These are phyloP conservation scores for Saccharomycopsis fermentans DNA, from an alignment of 805 yeast species.

Conservation along the genomic window DNA sequence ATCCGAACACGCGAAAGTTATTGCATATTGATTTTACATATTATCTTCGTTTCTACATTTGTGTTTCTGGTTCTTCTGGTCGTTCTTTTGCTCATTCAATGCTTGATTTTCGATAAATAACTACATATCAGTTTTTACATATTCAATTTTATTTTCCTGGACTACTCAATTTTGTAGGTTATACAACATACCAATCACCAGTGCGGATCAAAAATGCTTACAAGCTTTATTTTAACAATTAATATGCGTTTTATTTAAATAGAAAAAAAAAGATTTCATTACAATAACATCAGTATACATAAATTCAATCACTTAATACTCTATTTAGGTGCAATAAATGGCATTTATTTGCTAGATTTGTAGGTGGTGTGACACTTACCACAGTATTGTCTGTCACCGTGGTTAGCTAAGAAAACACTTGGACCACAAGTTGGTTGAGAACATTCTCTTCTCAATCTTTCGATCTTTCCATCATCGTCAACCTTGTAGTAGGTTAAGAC, in stretches of 20 bases:
- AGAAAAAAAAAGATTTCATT: neutral
- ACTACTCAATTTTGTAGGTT: too few species aligned
- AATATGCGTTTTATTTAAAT: neutral
- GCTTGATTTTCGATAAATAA: too few species aligned
- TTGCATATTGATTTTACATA: too few species aligned
- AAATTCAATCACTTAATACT: neutral
- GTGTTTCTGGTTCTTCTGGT: too few species aligned
- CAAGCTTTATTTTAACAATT: neutral
- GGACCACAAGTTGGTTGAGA: slow-evolving; percentile 90
- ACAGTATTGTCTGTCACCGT: slow-evolving; percentile 98
- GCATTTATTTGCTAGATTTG: slow-evolving; percentile 34
- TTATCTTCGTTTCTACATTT: too few species aligned
- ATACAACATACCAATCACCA: too few species aligned
- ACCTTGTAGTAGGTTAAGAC: slow-evolving; percentile 99
- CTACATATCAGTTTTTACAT: too few species aligned
- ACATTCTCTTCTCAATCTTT: slow-evolving; percentile 98
- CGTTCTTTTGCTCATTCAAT: too few species aligned
- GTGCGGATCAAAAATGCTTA: neutral
- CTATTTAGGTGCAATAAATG: neutral
- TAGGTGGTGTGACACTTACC: slow-evolving; percentile 98
- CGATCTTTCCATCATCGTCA: slow-evolving; percentile 96
- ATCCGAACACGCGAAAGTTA: too few species aligned
- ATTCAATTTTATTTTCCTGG: too few species aligned
- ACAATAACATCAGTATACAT: neutral
- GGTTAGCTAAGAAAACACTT: slow-evolving; percentile 99